Evolutionary conservation across 768 basidiomycete species (phyloP), one percentile per base, ranked within the genome.

Genomic region (Gyrodon lividus): DNA sequence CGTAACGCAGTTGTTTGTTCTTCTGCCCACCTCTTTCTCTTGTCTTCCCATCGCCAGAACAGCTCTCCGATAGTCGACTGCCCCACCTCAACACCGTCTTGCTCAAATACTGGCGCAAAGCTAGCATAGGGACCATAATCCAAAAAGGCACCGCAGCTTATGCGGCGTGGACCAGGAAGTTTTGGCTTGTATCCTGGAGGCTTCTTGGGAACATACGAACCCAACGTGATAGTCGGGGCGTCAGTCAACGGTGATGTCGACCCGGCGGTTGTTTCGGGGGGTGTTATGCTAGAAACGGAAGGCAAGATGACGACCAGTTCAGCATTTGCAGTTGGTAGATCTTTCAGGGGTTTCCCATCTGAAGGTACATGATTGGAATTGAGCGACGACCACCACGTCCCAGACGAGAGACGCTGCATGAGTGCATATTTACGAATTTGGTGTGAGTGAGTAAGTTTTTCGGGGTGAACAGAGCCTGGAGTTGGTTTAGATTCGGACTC

Each of bases 21-120:
- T 47, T 62, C 51, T 48, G 58, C 31, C 63, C 67, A 57, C 69
- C 48, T 45, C 56, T 59, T 65, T 56, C 61, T 71, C 64, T 74
- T 73, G 55, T 77, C 72, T 38, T 79, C 76, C 56, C 76, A 76
- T 54, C 72, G 72, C 65, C 74, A 83, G 23, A 84, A 67, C 10
- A 83, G 68, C 63, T 87, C 80, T 13, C 81, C 83, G 50, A 92
- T 73, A 45, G 78, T 73, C 2, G 72, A 66, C 48, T 81, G 75
- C 4, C 89, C 89, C 6, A 91, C 70, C 59, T 88, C 80, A 43
- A 80, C 77, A n/a, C 84, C 84, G 52, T 88, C 84, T 56, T 89
- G 86, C 52, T 89, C 87, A 64, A 88, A 92, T 9, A 76, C 72
- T 1, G 90, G 90, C 0, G 90, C 89, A 68, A 92, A 92, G 61